Percentiles rank a stretch among this genome's conserved stretches.
phyloP scores from a whole-genome alignment of 2,329 filamentous ascomycete genomes.

The Helminthosporium solani region DNA sequence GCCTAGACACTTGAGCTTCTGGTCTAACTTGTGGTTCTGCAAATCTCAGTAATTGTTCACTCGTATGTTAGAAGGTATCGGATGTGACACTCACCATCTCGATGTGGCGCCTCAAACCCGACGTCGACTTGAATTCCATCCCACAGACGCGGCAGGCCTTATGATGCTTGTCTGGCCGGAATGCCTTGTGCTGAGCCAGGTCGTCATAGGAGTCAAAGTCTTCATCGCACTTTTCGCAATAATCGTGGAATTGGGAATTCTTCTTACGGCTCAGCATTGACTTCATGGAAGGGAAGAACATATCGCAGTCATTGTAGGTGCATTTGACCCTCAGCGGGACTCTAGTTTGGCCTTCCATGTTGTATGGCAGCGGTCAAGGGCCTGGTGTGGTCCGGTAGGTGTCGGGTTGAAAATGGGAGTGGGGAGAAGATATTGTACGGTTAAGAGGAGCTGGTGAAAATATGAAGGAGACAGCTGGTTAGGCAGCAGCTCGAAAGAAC shows the following conservation, averaged over 20 bases:
- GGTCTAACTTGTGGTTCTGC: constrained; percentile 52
- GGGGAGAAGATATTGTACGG: background rate
- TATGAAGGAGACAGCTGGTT: background rate
- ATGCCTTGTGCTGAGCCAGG: constrained; percentile 51
- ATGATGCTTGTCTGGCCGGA: constrained; percentile 42
- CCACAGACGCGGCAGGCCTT: constrained; percentile 60
- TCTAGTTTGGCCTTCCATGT: constrained; percentile 28
- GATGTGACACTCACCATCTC: constrained; percentile 46
- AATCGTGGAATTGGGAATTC: constrained; percentile 45
- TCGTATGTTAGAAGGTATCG: too few species aligned
- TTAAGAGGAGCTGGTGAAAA: background rate
- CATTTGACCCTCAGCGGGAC: constrained; percentile 39
- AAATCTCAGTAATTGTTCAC: too few species aligned
- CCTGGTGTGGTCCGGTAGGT: background rate
- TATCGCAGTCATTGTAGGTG: constrained; percentile 49
- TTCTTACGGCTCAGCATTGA: constrained; percentile 56
- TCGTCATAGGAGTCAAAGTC: constrained; percentile 50
- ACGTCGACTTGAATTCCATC: constrained; percentile 55
- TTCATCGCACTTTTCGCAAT: constrained; percentile 48
- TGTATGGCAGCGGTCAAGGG: constrained; percentile 4
- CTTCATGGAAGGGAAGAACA: constrained; percentile 47
- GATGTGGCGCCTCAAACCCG: constrained; percentile 56
- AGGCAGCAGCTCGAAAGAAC: background rate
- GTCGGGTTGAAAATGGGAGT: background rate
- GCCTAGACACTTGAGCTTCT: constrained; percentile 55